Evolutionary conservation across 2,329 filamentous ascomycete genomes (phyloP).

Genomic region (Aspergillus sp.): DNA sequence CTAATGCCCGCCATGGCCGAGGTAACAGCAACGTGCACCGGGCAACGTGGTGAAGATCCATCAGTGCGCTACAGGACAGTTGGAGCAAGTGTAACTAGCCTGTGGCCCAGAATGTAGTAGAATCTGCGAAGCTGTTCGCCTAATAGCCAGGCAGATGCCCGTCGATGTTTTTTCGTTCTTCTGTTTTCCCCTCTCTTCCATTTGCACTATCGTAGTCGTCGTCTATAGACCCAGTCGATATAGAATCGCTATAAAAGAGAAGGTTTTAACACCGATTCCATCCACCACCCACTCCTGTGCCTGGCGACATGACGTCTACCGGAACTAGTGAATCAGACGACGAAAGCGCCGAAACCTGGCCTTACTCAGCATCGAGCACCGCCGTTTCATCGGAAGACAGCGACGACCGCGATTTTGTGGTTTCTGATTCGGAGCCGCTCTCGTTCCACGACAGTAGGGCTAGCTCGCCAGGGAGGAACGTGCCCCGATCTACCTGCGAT

Average conservation of each 20-base stretch:
- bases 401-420: constrained; percentile 8
- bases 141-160: neutral
- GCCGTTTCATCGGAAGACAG: constrained; percentile 1
- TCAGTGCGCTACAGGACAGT: neutral
- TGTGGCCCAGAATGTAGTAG: neutral
- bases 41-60: neutral
- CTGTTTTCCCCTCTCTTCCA: neutral
- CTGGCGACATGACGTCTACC: neutral
- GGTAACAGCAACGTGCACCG: neutral
- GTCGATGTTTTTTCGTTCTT: neutral
- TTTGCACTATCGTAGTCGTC: neutral
- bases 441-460: constrained; percentile 2
- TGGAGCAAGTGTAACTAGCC: neutral
- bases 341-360: neutral
- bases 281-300: neutral
- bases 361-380: neutral
- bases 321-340: neutral
- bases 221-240: neutral
- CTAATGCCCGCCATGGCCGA: neutral
- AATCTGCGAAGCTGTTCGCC: neutral
- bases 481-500: neutral
- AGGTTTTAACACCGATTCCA: neutral
- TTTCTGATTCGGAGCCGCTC: constrained; percentile 2
- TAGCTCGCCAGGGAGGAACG: neutral
- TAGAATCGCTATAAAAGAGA: neutral